phyloP scores from a whole-genome alignment of 176 grass and related monocot species.

The Oropetium thomaeum region DNA sequence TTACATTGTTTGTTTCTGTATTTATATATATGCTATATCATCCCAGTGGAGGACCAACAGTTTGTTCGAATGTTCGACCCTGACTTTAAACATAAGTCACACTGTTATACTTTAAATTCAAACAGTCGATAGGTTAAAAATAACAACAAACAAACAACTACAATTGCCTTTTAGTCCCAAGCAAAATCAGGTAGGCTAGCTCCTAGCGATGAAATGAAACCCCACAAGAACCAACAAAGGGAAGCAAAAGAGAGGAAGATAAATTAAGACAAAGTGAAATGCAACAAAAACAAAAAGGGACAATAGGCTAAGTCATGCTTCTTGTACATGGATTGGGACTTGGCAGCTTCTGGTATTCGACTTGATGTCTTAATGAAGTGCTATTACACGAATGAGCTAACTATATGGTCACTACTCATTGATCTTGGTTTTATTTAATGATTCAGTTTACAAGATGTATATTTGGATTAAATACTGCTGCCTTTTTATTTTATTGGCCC shows the following conservation, averaged over 20 bases:
- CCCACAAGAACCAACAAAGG: neutral
- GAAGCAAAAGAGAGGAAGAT: neutral
- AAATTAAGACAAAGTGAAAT: neutral
- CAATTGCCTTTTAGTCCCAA: neutral
- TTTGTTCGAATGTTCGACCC: neutral
- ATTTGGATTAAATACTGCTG: neutral
- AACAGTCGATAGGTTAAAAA: constrained; percentile 5
- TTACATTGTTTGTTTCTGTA: neutral
- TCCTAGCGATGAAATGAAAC: no score
- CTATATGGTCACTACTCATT: neutral
- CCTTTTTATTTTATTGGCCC: neutral
- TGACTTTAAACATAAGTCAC: neutral
- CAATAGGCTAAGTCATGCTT: neutral
- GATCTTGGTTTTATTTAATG: constrained; percentile 9
- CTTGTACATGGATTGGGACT: neutral
- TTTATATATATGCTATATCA: constrained; percentile 4
- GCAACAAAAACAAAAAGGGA: neutral
- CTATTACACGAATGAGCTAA: neutral
- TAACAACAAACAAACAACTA: neutral
- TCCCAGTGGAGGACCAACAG: constrained; percentile 11
- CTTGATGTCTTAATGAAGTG: neutral
- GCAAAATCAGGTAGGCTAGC: neutral
- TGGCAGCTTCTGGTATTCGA: constrained; percentile 6
- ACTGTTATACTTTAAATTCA: neutral
- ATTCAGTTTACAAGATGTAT: neutral